phyloP scores from a whole-genome alignment of 148 eudicot genomes.

The Cornus kousa region DNA sequence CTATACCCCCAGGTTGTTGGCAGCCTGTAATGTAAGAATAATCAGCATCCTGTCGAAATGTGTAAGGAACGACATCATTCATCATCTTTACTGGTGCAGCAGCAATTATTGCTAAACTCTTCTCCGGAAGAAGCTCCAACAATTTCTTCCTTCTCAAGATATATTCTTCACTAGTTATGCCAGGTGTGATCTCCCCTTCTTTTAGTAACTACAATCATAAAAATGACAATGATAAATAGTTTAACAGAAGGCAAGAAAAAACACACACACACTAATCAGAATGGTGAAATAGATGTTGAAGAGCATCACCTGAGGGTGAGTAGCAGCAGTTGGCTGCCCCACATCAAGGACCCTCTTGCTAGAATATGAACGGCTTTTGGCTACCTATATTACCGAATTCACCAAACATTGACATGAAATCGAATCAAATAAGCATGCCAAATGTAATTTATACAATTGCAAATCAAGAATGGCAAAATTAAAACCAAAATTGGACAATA shows the following conservation, averaged over 20 bases:
- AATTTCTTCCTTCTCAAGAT: slow-evolving; percentile 67
- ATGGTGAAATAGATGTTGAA: neutral
- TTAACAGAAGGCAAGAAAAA: too few species aligned
- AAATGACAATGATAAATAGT: neutral
- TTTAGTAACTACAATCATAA: slow-evolving; percentile 52
- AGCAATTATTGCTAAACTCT: slow-evolving; percentile 78
- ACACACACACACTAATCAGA: neutral
- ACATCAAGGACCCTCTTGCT: slow-evolving; percentile 42
- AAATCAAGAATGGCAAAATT: slow-evolving; percentile 5
- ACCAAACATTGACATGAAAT: slow-evolving; percentile 7
- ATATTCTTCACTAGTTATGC: slow-evolving; percentile 69
- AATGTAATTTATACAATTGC: neutral
- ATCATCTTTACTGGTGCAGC: slow-evolving; percentile 91
- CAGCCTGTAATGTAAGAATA: slow-evolving; percentile 85
- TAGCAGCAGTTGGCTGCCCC: slow-evolving; percentile 79
- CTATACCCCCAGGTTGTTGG: slow-evolving; percentile 89
- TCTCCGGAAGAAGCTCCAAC: slow-evolving; percentile 80
- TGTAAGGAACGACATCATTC: slow-evolving; percentile 92
- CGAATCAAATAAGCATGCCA: neutral
- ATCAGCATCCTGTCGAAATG: slow-evolving; percentile 83
- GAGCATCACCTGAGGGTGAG: slow-evolving; percentile 77
- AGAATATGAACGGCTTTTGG: slow-evolving; percentile 32
- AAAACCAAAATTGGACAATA: neutral
- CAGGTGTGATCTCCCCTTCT: slow-evolving; percentile 84
- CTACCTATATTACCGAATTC: slow-evolving; percentile 32